phyloP scores from a whole-genome alignment of 805 yeast species.

The Yarrowia keelungensis region DNA sequence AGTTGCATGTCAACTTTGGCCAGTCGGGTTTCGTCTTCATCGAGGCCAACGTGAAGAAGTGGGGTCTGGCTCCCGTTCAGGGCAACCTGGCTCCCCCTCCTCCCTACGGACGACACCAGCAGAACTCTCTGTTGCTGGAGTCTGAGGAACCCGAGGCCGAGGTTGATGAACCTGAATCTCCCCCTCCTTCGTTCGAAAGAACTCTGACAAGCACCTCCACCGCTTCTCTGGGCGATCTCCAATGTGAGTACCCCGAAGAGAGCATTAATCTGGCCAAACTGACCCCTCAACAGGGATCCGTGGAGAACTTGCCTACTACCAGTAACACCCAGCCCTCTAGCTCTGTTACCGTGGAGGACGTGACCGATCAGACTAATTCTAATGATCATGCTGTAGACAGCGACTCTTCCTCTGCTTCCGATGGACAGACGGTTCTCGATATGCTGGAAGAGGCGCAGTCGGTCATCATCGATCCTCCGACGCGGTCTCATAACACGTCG shows the following conservation, averaged over 20 bases:
- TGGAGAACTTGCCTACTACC: constrained; percentile 1
- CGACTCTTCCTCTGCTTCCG: background rate
- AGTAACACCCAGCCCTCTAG: constrained; percentile 1
- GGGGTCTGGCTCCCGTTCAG: constrained; percentile 93
- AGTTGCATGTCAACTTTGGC: constrained; percentile 88
- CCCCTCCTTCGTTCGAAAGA: constrained; percentile 22
- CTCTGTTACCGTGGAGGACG: constrained; percentile 15
- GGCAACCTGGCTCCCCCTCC: constrained; percentile 95
- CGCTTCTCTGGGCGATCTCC: constrained; percentile 33
- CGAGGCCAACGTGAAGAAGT: constrained; percentile 90
- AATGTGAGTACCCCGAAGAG: constrained; percentile 28
- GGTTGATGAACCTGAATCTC: constrained; percentile 16
- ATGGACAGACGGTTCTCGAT: constrained; percentile 17
- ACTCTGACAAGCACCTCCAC: constrained; percentile 25
- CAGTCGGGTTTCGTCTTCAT: constrained; percentile 88
- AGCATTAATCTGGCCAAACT: constrained; percentile 30
- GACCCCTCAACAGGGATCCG: constrained; percentile 19
- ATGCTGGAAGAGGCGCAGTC: constrained; percentile 28
- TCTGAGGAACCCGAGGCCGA: constrained; percentile 20
- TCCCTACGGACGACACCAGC: constrained; percentile 78
- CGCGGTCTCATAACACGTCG: constrained; percentile 29
- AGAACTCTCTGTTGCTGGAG: constrained; percentile 66
- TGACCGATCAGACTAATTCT: background rate
- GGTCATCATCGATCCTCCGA: constrained; percentile 33
- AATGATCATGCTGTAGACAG: background rate